phyloP scores from a whole-genome alignment of 2,329 filamentous ascomycete species.

The Plectosphaerella sp. region DNA sequence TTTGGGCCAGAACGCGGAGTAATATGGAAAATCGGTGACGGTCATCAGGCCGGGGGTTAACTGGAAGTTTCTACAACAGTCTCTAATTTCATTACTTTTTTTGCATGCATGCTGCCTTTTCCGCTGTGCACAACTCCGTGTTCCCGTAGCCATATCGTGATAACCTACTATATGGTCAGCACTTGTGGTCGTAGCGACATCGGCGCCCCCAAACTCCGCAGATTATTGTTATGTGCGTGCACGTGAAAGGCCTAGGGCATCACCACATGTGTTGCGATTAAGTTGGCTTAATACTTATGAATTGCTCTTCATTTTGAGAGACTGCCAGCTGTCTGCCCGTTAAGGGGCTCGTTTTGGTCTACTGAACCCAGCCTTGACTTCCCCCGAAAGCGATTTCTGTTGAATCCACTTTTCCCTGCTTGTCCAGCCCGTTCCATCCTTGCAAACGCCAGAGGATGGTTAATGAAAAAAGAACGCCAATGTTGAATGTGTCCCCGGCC shows the following conservation, averaged over 20 bases:
- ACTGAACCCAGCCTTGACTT: conserved; percentile 5
- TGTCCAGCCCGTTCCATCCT: conserved; percentile 7
- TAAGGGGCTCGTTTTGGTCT: conserved; percentile 13
- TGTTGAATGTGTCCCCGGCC: conserved; percentile 14
- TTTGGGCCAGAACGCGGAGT: conserved; percentile 19
- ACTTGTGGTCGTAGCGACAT: too few species aligned
- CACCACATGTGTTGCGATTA: background rate
- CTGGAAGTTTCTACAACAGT: background rate
- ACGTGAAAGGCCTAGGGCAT: too few species aligned
- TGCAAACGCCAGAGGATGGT: conserved; percentile 15
- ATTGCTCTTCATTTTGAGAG: background rate
- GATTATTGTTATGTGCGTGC: too few species aligned
- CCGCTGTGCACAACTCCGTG: too few species aligned
- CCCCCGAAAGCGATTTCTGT: conserved; percentile 14
- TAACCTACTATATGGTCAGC: too few species aligned
- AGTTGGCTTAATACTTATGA: background rate
- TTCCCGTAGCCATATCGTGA: too few species aligned
- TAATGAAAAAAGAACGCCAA: conserved; percentile 14
- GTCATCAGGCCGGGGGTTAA: background rate
- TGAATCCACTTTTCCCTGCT: conserved; percentile 14
- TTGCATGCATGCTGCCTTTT: background rate
- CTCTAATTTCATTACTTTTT: background rate
- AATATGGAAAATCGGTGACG: background rate
- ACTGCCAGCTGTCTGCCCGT: conserved; percentile 6
- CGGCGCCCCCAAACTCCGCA: too few species aligned